Evolutionary conservation across 2,329 filamentous ascomycete species (phyloP).

Genomic region (Herpotrichia juniperi): DNA sequence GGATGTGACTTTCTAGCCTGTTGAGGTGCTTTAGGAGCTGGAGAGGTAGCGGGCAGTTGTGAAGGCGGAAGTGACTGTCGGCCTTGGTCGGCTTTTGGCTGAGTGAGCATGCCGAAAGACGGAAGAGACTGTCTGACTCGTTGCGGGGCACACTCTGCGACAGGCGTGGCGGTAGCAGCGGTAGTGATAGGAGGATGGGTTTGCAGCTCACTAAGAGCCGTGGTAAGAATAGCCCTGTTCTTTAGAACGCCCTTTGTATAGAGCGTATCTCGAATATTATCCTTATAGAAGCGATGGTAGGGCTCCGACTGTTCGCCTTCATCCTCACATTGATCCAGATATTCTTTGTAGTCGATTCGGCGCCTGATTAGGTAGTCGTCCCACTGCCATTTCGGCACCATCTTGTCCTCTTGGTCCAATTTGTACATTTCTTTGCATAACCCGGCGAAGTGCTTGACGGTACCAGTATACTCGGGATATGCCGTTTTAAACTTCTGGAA

Average conservation of each 20-base stretch:
- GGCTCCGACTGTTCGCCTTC: constrained; percentile 28
- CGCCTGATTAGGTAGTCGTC: constrained; percentile 47
- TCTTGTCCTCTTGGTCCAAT: constrained; percentile 36
- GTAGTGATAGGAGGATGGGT: too few relatives aligned
- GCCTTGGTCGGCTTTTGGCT: background rate
- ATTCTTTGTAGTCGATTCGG: constrained; percentile 37
- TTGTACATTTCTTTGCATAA: constrained; percentile 34
- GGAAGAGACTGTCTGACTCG: background rate
- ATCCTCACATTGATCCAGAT: constrained; percentile 27
- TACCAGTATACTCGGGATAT: constrained; percentile 45
- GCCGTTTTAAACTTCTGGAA: constrained; percentile 35
- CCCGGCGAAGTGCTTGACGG: constrained; percentile 37
- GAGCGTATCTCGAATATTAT: constrained; percentile 32
- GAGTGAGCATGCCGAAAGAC: background rate
- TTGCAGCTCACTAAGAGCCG: constrained; percentile 25
- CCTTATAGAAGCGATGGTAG: constrained; percentile 44
- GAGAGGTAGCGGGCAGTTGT: too few relatives aligned
- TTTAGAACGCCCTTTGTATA: constrained; percentile 31
- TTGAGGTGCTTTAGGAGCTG: too few relatives aligned
- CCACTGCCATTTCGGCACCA: constrained; percentile 46
- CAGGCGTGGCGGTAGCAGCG: too few relatives aligned
- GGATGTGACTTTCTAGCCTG: too few relatives aligned
- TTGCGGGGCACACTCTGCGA: background rate
- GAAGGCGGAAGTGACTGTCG: background rate
- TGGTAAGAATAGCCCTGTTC: constrained; percentile 14